Evolutionary conservation across 345 rosid genomes (phyloP), one percentile per base, ranked within the genome.

Genomic region (Anastatica hierochuntica): DNA sequence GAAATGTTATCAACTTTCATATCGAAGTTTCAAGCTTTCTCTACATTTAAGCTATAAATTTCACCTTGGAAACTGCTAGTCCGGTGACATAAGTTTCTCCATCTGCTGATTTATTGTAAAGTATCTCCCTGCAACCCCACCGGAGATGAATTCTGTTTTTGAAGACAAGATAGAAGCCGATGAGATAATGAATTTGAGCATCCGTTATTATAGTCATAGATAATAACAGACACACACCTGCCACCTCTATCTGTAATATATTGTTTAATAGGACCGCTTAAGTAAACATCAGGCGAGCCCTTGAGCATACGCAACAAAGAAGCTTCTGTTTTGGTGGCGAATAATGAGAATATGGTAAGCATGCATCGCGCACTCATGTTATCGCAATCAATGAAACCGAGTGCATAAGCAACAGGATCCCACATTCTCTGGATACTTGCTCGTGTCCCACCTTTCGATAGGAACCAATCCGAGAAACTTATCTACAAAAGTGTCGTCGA

Each of bases 401-500:
- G 92, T 52, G 98, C 98, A 58, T 90, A 92, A 37, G 98, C 98
- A 74, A 92, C 98, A 44, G 98, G 98, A 76, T 92, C 96, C 98
- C 98, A 90, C 98, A 90, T 78, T 76, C 98, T 81, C 63, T 83
- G 90, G 58, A 90, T 84, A 58, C 98, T 90, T 26, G 35, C 62
- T 14, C 95, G 76, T 8, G 96, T 87, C 43, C 98, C 98, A 34
- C 98, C 98, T 77, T 87, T 90, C 19, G 95, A 87, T 71, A 92
- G 40, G 74, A 92, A 92, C 98, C 98, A 92, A 63, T 84, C 81
- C n/a, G 95, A 87, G 77, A 90, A 90, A 79, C 98, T 88, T 70
- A 88, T 79, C 98, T 88, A 76, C 63, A 72, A 59, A 66, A 21
- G 50, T 19, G 40, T 41, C 46, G n/a, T 33, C 37, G 60, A 8